Evolutionary conservation across 2,329 filamentous ascomycete species (phyloP).

Genomic region (Shiraia sp.): DNA sequence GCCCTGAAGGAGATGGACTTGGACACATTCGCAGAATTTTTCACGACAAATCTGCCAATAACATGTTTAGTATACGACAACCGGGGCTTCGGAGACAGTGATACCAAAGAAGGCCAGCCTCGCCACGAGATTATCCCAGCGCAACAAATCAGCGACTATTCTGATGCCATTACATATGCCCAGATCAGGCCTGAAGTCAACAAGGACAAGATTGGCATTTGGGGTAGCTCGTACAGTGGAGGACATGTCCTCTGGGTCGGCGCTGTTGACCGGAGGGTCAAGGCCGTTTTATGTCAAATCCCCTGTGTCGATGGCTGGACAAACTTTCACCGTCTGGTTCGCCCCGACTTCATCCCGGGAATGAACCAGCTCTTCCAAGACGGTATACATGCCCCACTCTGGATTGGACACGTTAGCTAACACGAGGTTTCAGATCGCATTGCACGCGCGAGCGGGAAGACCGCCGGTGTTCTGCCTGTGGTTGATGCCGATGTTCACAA

Average conservation of each 20-base stretch:
- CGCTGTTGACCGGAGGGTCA: conserved; percentile 6
- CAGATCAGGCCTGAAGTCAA: conserved; percentile 1
- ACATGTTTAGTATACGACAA: conserved; percentile 3
- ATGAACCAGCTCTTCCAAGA: not conserved
- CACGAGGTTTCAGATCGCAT: not conserved
- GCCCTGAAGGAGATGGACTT: not conserved
- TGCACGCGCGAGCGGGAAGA: not conserved
- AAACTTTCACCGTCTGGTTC: not conserved
- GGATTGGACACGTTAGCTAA: too few species aligned
- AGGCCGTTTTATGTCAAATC: conserved; percentile 4
- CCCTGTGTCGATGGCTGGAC: not conserved
- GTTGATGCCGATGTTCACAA: not conserved
- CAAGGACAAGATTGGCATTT: conserved; percentile 3
- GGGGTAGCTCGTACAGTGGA: conserved; percentile 4
- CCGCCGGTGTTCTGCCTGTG: not conserved
- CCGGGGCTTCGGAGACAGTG: conserved; percentile 3
- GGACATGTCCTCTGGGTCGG: conserved; percentile 2
- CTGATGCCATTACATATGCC: conserved; percentile 3
- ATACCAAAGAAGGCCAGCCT: conserved; percentile 1
- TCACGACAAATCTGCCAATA: conserved; percentile 1
- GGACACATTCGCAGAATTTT: not conserved
- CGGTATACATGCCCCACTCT: not conserved
- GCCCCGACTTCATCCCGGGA: not conserved
- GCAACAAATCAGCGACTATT: conserved; percentile 1
- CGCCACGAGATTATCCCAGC: not conserved